Base-by-base conservation (phyloP, 2,329 filamentous ascomycete genomes). In the Microdochium bolleyi region DNA sequence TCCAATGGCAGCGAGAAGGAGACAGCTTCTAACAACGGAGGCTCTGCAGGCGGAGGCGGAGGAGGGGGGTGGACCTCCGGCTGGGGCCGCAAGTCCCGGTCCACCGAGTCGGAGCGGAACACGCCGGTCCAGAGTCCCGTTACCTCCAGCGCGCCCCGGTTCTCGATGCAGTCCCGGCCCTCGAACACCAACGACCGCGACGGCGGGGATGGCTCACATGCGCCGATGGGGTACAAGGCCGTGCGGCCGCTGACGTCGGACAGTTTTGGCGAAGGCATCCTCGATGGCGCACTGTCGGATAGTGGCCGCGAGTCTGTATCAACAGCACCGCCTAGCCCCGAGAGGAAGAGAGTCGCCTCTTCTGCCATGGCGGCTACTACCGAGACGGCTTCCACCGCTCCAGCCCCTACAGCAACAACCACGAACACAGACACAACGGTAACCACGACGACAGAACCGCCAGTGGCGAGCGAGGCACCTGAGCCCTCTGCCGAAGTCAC, bases 181-280 rank as follows among this genome's bases (percentile, higher is more conserved):
- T 67, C 66, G 44, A 68, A 70, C 24, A 71, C 73, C 24, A 64
- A 68, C 7, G 70, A 59, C 53, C 66, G 64, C 55, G 72, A 73
- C 41, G n/a, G n/a, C n/a, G 65, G 51, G 14, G 49, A 56, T 14
- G 24, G 11, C 32, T 52, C 51, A 13, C 52, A 32, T 55, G 56
- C 25, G 57, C 57, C 37, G 44, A 55, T 7, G 62, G 60, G 53
- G 57, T 64, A 54, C 57, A 58, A 11, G 53, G 56, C 49, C 58
- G 61, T 10, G 24, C 57, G 71, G 48, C 71, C 70, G 14, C 55
- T 58, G 19, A 73, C 70, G 34, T 70, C 72, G 53, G 68, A 65
- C 44, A 75, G 72, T 55, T 75, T 74, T 52, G 69, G 67, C 49
- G 73, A 77, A 58, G 75, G 72, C 52, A 65, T 76, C 27, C 67